Conservation (phyloP, 805 yeast genomes). For the Saturnispora saitoi region DNA sequence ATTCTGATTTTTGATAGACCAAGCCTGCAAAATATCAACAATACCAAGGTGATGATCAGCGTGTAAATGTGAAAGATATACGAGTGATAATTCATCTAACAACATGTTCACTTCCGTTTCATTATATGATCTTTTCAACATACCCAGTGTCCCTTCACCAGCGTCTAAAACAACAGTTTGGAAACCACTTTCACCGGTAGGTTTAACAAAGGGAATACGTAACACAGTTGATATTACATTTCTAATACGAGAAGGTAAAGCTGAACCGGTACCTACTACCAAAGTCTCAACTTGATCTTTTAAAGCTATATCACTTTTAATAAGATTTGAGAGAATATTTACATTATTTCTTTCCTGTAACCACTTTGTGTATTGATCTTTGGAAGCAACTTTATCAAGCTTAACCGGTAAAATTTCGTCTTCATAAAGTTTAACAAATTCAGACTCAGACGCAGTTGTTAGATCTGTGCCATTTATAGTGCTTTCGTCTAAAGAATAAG, state of each 20-base stretch:
- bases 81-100: slow-evolving; percentile 51
- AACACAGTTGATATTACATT: slow-evolving; percentile 79
- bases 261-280: slow-evolving; percentile 89
- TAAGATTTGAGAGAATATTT: slow-evolving; percentile 4
- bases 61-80: slow-evolving; percentile 83
- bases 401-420: slow-evolving; percentile 18
- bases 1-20: slow-evolving; percentile 39
- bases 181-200: slow-evolving; percentile 13
- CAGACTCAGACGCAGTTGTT: slow-evolving; percentile 16
- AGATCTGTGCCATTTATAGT: slow-evolving; percentile 3
- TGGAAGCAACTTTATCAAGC: slow-evolving; percentile 8
- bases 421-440: slow-evolving; percentile 22
- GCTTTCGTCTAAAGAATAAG: slow-evolving; percentile 5
- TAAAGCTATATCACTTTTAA: slow-evolving; percentile 22
- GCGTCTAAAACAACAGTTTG: slow-evolving; percentile 68
- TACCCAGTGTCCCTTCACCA: slow-evolving; percentile 88
- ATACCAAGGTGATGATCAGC: slow-evolving; percentile 96
- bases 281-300: slow-evolving; percentile 53
- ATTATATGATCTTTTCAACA: slow-evolving; percentile 55
- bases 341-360: slow-evolving; percentile 1
- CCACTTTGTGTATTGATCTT: slow-evolving; percentile 9
- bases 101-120: slow-evolving; percentile 32
- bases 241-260: slow-evolving; percentile 75
- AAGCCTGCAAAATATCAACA: slow-evolving; percentile 55
- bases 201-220: slow-evolving; percentile 46